Percentiles rank a stretch among this genome's conserved stretches.
Conservation (phyloP, 2,329 filamentous ascomycete species). For the Fusarium sp. region DNA sequence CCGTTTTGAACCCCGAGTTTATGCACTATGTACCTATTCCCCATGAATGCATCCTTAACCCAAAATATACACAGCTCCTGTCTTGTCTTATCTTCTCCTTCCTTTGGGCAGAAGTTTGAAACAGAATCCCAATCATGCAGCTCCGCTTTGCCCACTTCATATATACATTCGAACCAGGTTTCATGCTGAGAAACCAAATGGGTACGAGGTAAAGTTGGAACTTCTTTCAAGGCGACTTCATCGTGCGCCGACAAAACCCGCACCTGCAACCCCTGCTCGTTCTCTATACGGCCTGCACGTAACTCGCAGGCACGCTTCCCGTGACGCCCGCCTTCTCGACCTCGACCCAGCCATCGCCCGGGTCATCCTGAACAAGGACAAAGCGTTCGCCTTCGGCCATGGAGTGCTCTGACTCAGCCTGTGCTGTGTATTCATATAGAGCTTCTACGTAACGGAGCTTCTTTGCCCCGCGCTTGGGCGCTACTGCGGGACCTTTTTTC, state of each 20-base stretch:
- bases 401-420: conserved; percentile 85
- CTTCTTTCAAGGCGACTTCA: background rate
- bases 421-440: conserved; percentile 88
- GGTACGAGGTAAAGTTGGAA: background rate
- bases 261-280: conserved; percentile 21
- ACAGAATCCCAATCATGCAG: conserved; percentile 9
- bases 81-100: background rate
- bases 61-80: conserved; percentile 19
- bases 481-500: conserved; percentile 92
- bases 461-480: conserved; percentile 89
- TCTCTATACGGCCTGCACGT: conserved; percentile 78
- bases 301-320: conserved; percentile 93
- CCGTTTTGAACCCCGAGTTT: background rate
- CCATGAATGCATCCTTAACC: conserved; percentile 16
- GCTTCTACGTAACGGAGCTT: conserved; percentile 94
- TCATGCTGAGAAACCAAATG: background rate
- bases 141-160: conserved; percentile 11
- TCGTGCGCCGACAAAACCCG: conserved; percentile 1
- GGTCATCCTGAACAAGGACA: conserved; percentile 86
- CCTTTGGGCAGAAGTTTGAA: background rate
- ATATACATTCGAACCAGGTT: conserved; percentile 17
- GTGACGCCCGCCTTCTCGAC: conserved; percentile 90
- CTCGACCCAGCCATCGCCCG: conserved; percentile 95
- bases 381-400: conserved; percentile 94
- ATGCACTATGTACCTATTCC: conserved; percentile 18